These are phyloP conservation scores for Boletus vermiculosoides DNA, from an alignment of 768 basidiomycete genomes.

Conservation along the genomic window DNA sequence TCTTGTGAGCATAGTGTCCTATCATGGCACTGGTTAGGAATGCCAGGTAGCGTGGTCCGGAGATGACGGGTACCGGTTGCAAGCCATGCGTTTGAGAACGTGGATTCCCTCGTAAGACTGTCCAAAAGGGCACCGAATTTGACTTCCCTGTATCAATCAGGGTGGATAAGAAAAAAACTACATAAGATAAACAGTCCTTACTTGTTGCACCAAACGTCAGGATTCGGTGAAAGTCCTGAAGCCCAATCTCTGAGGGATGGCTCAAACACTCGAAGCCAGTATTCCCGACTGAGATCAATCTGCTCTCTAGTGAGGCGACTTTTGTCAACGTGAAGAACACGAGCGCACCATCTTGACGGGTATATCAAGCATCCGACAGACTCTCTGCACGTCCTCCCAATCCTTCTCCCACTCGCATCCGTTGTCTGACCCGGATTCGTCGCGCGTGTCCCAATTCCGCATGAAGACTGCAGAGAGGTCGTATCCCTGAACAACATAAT, in stretches of 20 bases:
- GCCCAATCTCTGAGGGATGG: conserved; percentile 81
- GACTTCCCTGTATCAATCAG: conserved; percentile 58
- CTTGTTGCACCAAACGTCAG: conserved; percentile 92
- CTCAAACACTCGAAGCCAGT: conserved; percentile 90
- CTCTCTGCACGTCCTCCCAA: conserved; percentile 84
- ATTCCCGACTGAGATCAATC: conserved; percentile 87
- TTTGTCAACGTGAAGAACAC: not conserved
- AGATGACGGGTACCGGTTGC: conserved; percentile 64
- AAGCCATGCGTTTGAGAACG: conserved; percentile 54
- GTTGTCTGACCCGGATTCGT: conserved; percentile 74
- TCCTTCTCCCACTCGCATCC: conserved; percentile 97
- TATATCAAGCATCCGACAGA: conserved; percentile 71
- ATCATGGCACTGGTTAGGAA: conserved; percentile 1
- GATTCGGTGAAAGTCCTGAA: conserved; percentile 81
- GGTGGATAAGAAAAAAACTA: not conserved
- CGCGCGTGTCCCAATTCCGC: conserved; percentile 92
- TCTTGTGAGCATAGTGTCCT: conserved; percentile 88
- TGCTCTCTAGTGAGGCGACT: conserved; percentile 28
- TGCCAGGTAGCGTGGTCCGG: not conserved
- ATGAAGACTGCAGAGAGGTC: conserved; percentile 89
- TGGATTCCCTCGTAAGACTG: conserved; percentile 41
- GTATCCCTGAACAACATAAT: conserved; percentile 51
- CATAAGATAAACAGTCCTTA: conserved; percentile 23
- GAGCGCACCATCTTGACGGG: conserved; percentile 65
- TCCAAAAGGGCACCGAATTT: conserved; percentile 87